Evolutionary conservation across 495 filamentous ascomycete species (phyloP), one percentile per base, ranked within the genome.

Genomic region (Paragyromitra xinjiangensis): DNA sequence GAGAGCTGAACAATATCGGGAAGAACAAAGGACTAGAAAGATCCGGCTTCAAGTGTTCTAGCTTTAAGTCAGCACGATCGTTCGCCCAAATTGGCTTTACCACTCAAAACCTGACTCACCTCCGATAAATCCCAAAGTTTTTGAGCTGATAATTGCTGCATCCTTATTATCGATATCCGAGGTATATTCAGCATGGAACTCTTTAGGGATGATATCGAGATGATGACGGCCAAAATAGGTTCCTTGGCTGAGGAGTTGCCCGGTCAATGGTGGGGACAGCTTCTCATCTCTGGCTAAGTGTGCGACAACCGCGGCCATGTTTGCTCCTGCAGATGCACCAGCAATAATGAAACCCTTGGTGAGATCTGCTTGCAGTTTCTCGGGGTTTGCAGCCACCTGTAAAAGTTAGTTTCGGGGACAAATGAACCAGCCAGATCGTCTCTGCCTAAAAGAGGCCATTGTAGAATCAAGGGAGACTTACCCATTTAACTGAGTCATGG

Each of bases 401-500:
- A 71, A 19, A 51, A 51, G 16, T n/a, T 6, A 51, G 6, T 8
- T 56, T 29, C 24, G 4, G 22, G 0, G 1, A 24, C 22, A 14
- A 7, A 3, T 26, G 4, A 56, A 14, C 19, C 2, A 3, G 8
- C 29, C 29, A 34, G 29, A 34, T 34, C 29, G 22, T 26, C 7
- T 24, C 0, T 9, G 7, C 3, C 19, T 34, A 56, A 24, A 55
- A 24, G 51, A 24, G 19, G 24, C 9, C n/a, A 24, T 22, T 56
- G 24, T 9, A 9, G 4, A 56, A 56, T 26, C 26, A 12, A 56
- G 22, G 14, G 4, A 26, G 45, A 62, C 42, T 34, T 45, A 24
- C 56, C 68, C 68, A 71, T 63, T 40, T 71, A 9, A 61, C 19
- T 6, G 68, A 48, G 14, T 71, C 56, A 40, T 71, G 40, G 3